Percentiles rank a stretch among this genome's conserved stretches.
Conservation (phyloP, 768 basidiomycete species). For the Pisolithus marmoratus region DNA sequence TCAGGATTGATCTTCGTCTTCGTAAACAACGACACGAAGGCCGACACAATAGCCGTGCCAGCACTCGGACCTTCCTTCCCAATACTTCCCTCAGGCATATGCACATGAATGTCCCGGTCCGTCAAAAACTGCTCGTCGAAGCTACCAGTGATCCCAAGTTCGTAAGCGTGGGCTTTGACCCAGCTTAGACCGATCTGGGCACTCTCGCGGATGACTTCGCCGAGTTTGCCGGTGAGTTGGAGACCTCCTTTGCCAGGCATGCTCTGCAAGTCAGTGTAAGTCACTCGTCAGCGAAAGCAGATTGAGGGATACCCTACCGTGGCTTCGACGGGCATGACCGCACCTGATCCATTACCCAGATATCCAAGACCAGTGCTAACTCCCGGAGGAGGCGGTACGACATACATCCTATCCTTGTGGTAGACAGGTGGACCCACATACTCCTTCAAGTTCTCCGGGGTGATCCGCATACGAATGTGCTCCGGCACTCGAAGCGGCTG, state of each 20-base stretch:
- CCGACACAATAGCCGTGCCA: slow-evolving; percentile 88
- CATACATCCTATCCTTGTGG: slow-evolving; percentile 91
- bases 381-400: slow-evolving; percentile 74
- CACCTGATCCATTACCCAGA: slow-evolving; percentile 91
- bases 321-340: slow-evolving; percentile 96
- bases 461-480: slow-evolving; percentile 73
- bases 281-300: background rate
- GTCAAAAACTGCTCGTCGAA: slow-evolving; percentile 73
- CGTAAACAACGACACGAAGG: slow-evolving; percentile 89
- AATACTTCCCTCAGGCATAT: slow-evolving; percentile 93
- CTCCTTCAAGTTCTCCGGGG: slow-evolving; percentile 84
- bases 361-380: slow-evolving; percentile 96
- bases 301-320: slow-evolving; percentile 49
- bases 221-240: slow-evolving; percentile 93
- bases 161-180: slow-evolving; percentile 87
- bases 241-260: slow-evolving; percentile 96
- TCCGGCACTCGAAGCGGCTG: slow-evolving; percentile 78
- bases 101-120: slow-evolving; percentile 87
- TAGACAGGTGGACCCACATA: slow-evolving; percentile 96
- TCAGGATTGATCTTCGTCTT: slow-evolving; percentile 79
- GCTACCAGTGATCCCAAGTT: slow-evolving; percentile 76
- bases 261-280: slow-evolving; percentile 41
- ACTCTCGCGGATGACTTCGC: slow-evolving; percentile 95
- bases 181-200: slow-evolving; percentile 93
- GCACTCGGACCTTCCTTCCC: slow-evolving; percentile 97